Percentiles rank a stretch among this genome's conserved stretches.
These are phyloP conservation scores for Acer yangbiense DNA, from an alignment of 345 rosid genomes.

Conservation along the genomic window DNA sequence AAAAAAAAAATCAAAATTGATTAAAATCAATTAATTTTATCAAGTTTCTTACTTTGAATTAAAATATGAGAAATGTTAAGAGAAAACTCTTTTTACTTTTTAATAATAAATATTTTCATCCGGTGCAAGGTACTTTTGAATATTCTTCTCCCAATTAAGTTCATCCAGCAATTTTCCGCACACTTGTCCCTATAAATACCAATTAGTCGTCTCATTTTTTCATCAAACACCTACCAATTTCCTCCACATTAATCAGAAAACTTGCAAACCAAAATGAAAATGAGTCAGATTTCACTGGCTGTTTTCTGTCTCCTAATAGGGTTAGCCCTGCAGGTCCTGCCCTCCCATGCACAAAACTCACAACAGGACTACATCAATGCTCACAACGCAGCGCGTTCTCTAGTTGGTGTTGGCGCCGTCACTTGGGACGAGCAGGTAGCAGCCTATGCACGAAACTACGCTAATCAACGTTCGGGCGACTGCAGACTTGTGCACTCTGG, in stretches of 20 bases:
- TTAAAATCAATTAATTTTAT: no score
- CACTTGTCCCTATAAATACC: no score
- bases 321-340: not conserved
- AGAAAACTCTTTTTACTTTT: no score
- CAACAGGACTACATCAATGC: conserved; percentile 44
- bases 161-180: no score
- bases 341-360: conserved; percentile 38
- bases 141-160: no score
- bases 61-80: no score
- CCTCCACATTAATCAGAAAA: not conserved
- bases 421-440: conserved; percentile 53
- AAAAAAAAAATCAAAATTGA: no score
- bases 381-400: conserved; percentile 52
- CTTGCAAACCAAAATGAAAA: not conserved
- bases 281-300: not conserved
- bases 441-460: conserved; percentile 47
- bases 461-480: conserved; percentile 26
- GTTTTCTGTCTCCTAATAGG: not conserved
- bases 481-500: conserved; percentile 44
- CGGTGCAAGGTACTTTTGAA: no score
- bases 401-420: conserved; percentile 43
- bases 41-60: no score
- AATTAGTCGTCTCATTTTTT: no score
- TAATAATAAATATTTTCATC: no score
- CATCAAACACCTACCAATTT: not conserved